Evolutionary conservation across 768 basidiomycete species (phyloP).

Genomic region (Pisolithus orientalis): DNA sequence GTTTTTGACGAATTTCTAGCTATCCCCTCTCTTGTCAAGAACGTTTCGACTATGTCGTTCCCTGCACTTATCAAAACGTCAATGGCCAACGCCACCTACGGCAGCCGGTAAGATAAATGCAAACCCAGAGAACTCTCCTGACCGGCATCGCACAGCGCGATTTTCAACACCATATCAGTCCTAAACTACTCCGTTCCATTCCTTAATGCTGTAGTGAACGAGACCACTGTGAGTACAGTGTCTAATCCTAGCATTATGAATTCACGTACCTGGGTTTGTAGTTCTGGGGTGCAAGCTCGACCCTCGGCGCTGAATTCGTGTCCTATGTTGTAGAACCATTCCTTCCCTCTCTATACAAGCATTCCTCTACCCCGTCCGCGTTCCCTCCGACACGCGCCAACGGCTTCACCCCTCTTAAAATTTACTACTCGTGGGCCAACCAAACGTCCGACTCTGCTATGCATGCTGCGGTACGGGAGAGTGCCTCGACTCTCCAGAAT

Average conservation of each 20-base stretch:
- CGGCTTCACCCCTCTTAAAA: slow-evolving; percentile 38
- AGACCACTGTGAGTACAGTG: slow-evolving; percentile 14
- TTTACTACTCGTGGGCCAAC: slow-evolving; percentile 37
- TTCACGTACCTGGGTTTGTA: not conserved
- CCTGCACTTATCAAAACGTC: slow-evolving; percentile 8
- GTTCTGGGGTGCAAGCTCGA: too few species aligned
- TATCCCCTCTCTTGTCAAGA: slow-evolving; percentile 5
- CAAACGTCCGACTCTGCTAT: slow-evolving; percentile 29
- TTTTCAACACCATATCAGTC: slow-evolving; percentile 8
- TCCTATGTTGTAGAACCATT: slow-evolving; percentile 43
- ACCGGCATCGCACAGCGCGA: not conserved
- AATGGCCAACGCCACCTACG: not conserved
- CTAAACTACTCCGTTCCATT: slow-evolving; percentile 7
- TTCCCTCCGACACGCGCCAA: slow-evolving; percentile 35
- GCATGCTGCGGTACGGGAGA: slow-evolving; percentile 31
- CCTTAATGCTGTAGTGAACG: slow-evolving; percentile 10
- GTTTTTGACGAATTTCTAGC: slow-evolving; percentile 21
- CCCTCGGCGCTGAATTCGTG: not conserved
- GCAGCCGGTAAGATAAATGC: slow-evolving; percentile 3
- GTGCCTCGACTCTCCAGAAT: slow-evolving; percentile 26
- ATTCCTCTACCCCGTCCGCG: slow-evolving; percentile 20
- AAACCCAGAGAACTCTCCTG: not conserved
- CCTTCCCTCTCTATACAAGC: slow-evolving; percentile 9
- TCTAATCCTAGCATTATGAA: not conserved
- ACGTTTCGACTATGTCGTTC: slow-evolving; percentile 11